phyloP scores from a whole-genome alignment of 2,329 filamentous ascomycete genomes.

The Curvularia hawaiiensis region DNA sequence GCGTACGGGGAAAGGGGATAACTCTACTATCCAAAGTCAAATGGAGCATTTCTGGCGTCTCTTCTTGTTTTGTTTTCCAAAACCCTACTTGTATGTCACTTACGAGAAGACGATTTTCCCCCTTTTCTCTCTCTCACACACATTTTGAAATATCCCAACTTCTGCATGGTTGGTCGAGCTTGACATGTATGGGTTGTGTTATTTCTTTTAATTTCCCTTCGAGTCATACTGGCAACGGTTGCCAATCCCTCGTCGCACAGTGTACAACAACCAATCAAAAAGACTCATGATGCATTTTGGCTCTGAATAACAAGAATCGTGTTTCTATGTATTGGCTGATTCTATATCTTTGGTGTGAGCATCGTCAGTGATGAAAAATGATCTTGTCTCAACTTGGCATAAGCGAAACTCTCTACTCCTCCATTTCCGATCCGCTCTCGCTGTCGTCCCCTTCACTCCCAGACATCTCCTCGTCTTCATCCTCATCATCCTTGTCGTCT shows the following conservation, averaged over 20 bases:
- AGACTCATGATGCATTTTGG: background rate
- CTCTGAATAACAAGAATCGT: background rate
- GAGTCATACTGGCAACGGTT: background rate
- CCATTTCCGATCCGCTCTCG: slow-evolving; percentile 34
- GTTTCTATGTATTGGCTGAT: background rate
- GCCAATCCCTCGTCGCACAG: background rate
- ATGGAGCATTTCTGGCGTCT: slow-evolving; percentile 11
- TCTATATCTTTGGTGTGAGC: background rate
- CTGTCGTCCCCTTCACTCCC: slow-evolving; percentile 48
- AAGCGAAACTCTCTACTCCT: slow-evolving; percentile 17
- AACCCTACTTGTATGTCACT: slow-evolving; percentile 7
- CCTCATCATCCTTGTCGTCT: slow-evolving; percentile 63
- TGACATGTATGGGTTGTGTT: background rate
- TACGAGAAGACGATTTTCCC: slow-evolving; percentile 11
- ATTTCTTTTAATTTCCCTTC: background rate
- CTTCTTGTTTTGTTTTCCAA: background rate
- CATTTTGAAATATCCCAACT: background rate
- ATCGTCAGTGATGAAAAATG: background rate
- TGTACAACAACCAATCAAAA: background rate
- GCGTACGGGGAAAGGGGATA: slow-evolving; percentile 3
- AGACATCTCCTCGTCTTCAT: slow-evolving; percentile 57
- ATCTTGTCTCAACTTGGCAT: background rate
- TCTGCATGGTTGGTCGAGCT: background rate
- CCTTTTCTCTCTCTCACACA: background rate
- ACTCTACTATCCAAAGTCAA: background rate